Evolutionary conservation across 2,329 filamentous ascomycete species (phyloP), one percentile per base, ranked within the genome.

Genomic region (Albifimbria verrucaria): DNA sequence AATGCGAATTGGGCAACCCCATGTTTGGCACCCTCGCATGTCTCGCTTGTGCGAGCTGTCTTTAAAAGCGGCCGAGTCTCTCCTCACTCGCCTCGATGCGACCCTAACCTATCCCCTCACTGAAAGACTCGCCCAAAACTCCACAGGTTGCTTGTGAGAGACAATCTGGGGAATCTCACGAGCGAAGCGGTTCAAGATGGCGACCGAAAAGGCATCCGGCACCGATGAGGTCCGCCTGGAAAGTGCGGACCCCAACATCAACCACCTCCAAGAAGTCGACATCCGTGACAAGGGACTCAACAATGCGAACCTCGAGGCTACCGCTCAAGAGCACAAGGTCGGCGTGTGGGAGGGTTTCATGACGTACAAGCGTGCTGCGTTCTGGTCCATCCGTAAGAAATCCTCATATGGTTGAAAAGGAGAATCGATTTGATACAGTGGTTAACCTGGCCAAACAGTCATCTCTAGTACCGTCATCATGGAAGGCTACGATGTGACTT

Each of bases 401-500:
- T n/a, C n/a, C n/a, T n/a, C n/a, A n/a, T n/a, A n/a, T n/a, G n/a
- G n/a, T n/a, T n/a, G n/a, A n/a, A n/a, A n/a, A n/a, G n/a, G n/a
- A n/a, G n/a, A n/a, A n/a, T n/a, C n/a, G n/a, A n/a, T n/a, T n/a
- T n/a, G 1, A n/a, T 20, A 26, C 24, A 21, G 20, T n/a, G n/a
- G n/a, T 56, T 62, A 22, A 63, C 36, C 20, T 2, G 4, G 7
- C 1, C n/a, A 4, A 6, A 17, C 46, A 72, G 68, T 69, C 52
- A 72, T 77, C 51, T 77, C 74, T 12, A 70, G 70, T n/a, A 71
- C 73, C 3, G 71, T 79, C 50, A 68, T 79, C 55, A 79, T 79
- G 77, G 77, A 79, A 54, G 77, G 77, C 3, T 79, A 79, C 61
- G 77, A 79, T 49, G 69, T 73, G 2, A 75, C 73, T 28, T 65